Evolutionary conservation across 495 filamentous ascomycete genomes (phyloP), one percentile per base, ranked within the genome.

Genomic region (Xylaria curta): DNA sequence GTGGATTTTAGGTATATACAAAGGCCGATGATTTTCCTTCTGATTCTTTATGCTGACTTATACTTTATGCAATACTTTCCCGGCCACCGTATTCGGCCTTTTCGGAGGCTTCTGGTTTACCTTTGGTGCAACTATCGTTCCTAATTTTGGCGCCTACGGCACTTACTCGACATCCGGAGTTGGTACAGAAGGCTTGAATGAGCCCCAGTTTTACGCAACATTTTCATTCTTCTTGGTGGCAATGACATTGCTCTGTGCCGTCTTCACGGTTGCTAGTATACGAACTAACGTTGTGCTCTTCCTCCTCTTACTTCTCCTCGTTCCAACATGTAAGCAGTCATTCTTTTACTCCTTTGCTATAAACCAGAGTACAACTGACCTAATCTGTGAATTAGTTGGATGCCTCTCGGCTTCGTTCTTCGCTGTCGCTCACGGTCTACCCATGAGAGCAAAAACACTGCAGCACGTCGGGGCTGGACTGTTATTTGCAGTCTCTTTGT

Each of bases 41-140:
- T 36, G 31, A 12, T n/a, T 49, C 13, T 10, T n/a, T 21, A 49
- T 47, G 12, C 62, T 49, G 44, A 65, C 40, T 46, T 36, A n/a
- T 33, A 10, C n/a, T 65, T 21, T n/a, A 65, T n/a, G 62, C 62
- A 65, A 65, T n/a, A 65, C 62, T n/a, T 65, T 65, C 21, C 62
- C 44, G 42, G 21, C 62, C n/a, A 65, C 62, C 15, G 62, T 65
- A 9, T 65, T 65, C 42, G n/a, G 12, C 24, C 1, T 21, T 10
- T 65, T 65, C n/a, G 62, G 62, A 49, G 62, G 62, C 10, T 65
- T 65, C 10, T 65, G 62, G 62, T 38, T 65, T 15, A 65, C 62
- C 24, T 46, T 65, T 44, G 62, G 62, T 33, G n/a, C 44, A 19
- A 65, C 62, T 3, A 49, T 65, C 15, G 62, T 65, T 6, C 62